These are phyloP conservation scores for Neoascochyta sp. DNA, from an alignment of 2,329 filamentous ascomycete genomes.

Conservation along the genomic window DNA sequence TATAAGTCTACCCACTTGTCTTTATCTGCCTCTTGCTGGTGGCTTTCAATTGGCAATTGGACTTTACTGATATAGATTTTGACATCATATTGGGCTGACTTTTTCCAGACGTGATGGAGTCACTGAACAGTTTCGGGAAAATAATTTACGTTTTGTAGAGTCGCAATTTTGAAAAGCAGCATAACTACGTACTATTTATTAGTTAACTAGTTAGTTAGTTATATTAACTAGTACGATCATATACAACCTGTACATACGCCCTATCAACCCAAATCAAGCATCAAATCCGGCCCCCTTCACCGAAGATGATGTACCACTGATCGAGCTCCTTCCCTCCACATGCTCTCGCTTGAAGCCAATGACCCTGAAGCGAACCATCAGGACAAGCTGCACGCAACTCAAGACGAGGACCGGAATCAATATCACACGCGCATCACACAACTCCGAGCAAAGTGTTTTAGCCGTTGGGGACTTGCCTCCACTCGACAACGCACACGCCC, in stretches of 20 bases:
- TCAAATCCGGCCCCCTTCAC: no score
- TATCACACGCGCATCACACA: slow-evolving; percentile 6
- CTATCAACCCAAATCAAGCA: not conserved
- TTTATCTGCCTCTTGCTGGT: not conserved
- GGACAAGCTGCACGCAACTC: slow-evolving; percentile 1
- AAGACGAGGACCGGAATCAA: slow-evolving; percentile 8
- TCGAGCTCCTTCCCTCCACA: no score
- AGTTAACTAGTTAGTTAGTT: not conserved
- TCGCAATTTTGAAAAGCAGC: no score
- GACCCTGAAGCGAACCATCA: slow-evolving; percentile 2
- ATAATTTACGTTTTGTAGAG: not conserved
- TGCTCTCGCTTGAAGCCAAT: not conserved
- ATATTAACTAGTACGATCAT: not conserved
- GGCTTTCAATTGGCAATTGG: not conserved
- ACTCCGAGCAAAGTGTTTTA: slow-evolving; percentile 5
- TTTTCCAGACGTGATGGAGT: not conserved
- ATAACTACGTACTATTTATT: no score
- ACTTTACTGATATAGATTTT: not conserved
- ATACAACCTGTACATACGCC: not conserved
- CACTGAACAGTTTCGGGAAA: not conserved
- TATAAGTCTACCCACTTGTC: slow-evolving; percentile 1
- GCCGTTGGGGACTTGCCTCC: not conserved
- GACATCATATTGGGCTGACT: not conserved
- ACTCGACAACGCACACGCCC: slow-evolving; percentile 4
- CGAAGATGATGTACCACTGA: no score